phyloP scores from a whole-genome alignment of 164 flowering plant genomes.

The Chimonanthus praecox region DNA sequence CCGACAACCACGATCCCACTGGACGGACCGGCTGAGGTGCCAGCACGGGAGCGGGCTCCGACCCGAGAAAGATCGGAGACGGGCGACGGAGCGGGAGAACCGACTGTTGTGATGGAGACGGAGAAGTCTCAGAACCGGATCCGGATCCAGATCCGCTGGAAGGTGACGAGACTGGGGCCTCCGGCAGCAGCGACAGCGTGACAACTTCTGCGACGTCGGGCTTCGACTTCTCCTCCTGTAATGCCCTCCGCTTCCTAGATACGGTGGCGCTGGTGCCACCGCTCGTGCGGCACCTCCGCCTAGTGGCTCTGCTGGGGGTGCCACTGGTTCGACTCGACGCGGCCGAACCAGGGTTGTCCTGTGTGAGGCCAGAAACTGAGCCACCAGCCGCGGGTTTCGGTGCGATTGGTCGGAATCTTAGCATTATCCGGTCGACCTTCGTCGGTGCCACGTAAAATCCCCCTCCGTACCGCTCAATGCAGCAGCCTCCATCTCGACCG shows the following conservation, averaged over 20 bases:
- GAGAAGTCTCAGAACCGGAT: constrained; percentile 13
- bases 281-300: constrained; percentile 28
- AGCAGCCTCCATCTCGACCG: constrained; percentile 60
- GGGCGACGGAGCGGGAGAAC: neutral
- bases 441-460: constrained; percentile 32
- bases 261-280: constrained; percentile 1
- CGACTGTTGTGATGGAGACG: neutral
- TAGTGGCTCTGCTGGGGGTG: constrained; percentile 26
- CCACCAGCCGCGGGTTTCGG: constrained; percentile 55
- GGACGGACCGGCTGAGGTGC: constrained; percentile 22
- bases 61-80: neutral
- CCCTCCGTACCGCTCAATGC: constrained; percentile 49
- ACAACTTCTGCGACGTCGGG: constrained; percentile 17
- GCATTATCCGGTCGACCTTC: constrained; percentile 62
- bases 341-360: neutral
- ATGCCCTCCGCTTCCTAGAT: constrained; percentile 16
- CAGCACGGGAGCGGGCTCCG: constrained; percentile 13
- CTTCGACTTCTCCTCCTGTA: constrained; percentile 17
- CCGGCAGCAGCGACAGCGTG: constrained; percentile 64
- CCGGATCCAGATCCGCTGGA: constrained; percentile 28
- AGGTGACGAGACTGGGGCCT: constrained; percentile 34
- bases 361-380: constrained; percentile 22
- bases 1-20: constrained; percentile 58
- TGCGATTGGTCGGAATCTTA: constrained; percentile 75
- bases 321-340: constrained; percentile 12